These are phyloP conservation scores for Amanita pseudoporphyria DNA, from an alignment of 768 basidiomycete species.

Conservation along the genomic window DNA sequence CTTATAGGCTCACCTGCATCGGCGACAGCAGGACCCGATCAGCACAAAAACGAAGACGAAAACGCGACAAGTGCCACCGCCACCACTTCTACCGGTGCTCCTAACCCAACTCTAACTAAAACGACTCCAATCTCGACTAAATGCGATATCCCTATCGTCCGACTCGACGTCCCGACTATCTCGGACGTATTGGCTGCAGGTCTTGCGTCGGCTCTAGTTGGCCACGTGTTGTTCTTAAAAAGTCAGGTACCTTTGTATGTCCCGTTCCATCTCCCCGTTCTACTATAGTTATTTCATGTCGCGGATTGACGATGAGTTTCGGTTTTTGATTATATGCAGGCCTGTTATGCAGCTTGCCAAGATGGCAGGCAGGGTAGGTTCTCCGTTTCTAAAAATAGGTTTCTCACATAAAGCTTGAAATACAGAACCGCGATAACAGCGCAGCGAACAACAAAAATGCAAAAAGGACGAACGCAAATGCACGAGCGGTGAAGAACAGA, in stretches of 20 bases:
- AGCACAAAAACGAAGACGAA: no score
- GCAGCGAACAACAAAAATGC: no score
- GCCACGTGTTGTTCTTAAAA: conserved; percentile 69
- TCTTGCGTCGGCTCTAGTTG: conserved; percentile 52
- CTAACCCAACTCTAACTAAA: no score
- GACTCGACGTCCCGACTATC: conserved; percentile 42
- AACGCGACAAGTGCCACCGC: no score
- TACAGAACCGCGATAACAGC: no score
- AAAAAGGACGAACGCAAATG: conserved; percentile 11
- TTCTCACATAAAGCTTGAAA: no score
- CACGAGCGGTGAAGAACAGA: conserved; percentile 48
- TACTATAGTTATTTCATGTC: no score
- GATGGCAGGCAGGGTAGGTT: conserved; percentile 39
- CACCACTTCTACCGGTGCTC: no score
- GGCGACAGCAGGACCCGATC: neutral
- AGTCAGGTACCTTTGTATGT: conserved; percentile 74
- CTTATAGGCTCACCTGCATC: no score
- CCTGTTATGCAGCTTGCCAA: conserved; percentile 57
- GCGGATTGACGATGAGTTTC: no score
- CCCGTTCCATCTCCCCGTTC: neutral
- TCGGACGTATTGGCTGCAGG: conserved; percentile 52
- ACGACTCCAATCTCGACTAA: no score
- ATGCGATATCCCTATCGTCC: conserved; percentile 24
- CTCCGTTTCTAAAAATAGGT: neutral
- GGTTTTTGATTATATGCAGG: conserved; percentile 21